Conservation (phyloP, 2,329 filamentous ascomycete genomes). For the Corinectria fuckeliana region DNA sequence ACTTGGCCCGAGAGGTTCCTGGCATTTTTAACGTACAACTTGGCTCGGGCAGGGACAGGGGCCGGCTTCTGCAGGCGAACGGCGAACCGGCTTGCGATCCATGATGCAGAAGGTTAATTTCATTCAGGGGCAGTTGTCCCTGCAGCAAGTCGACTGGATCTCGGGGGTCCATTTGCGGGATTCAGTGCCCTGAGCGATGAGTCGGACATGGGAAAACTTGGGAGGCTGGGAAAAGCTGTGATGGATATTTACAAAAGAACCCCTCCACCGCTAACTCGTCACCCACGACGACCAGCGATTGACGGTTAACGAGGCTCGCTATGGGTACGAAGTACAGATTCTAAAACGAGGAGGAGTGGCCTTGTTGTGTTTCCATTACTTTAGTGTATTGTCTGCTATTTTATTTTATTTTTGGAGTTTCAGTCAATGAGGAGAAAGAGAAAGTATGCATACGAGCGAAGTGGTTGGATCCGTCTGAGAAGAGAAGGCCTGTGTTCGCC, state of each 20-base stretch:
- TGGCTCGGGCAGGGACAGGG: neutral
- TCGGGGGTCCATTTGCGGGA: constrained; percentile 26
- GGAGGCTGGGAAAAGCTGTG: constrained; percentile 32
- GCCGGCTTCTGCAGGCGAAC: constrained; percentile 8
- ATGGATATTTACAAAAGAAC: neutral
- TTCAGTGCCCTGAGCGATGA: constrained; percentile 10
- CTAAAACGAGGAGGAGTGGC: too few species aligned
- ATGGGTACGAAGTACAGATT: too few species aligned
- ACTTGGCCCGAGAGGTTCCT: too few species aligned
- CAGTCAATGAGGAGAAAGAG: too few species aligned
- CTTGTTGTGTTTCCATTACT: too few species aligned
- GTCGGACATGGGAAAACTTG: constrained; percentile 23
- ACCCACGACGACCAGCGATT: neutral
- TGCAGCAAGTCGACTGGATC: constrained; percentile 8
- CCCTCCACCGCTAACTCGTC: neutral
- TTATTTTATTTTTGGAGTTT: too few species aligned
- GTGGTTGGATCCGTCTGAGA: too few species aligned
- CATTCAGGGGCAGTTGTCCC: constrained; percentile 16
- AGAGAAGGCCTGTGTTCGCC: neutral
- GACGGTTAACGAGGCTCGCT: too few species aligned
- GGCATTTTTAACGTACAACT: too few species aligned
- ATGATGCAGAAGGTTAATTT: constrained; percentile 13
- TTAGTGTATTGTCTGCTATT: too few species aligned
- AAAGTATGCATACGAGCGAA: too few species aligned
- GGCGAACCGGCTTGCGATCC: constrained; percentile 4